A percentile compares a stretch with the other conserved stretches of the same genome.
These are phyloP conservation scores for Arabidopsis arenosa DNA, from an alignment of 345 rosid genomes.

Conservation along the genomic window DNA sequence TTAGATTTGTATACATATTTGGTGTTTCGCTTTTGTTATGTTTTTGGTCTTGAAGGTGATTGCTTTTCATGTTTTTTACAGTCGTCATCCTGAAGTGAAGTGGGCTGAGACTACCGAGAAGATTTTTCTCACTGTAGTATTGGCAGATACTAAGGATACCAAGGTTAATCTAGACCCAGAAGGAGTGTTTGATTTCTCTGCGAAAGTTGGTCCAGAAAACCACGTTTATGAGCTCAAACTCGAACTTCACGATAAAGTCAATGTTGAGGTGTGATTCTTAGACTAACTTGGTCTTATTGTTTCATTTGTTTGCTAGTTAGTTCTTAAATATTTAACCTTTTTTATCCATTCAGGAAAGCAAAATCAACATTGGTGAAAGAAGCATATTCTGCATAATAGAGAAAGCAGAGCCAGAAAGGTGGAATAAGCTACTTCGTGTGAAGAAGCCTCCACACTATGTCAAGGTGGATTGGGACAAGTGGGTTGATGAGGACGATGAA, in stretches of 20 bases:
- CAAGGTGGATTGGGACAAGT: conserved; percentile 93
- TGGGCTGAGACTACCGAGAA: conserved; percentile 87
- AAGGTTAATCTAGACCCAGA: conserved; percentile 81
- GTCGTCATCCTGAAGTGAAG: conserved; percentile 88
- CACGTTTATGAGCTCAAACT: conserved; percentile 65
- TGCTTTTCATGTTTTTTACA: conserved; percentile 37
- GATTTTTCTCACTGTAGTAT: conserved; percentile 67
- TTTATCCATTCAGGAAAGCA: conserved; percentile 59
- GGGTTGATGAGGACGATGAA: conserved; percentile 93
- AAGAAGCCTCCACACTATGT: conserved; percentile 77
- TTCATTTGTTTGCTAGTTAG: not conserved
- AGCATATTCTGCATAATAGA: conserved; percentile 74
- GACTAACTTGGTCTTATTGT: not conserved
- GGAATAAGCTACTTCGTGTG: conserved; percentile 71
- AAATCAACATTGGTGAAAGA: conserved; percentile 71
- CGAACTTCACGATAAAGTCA: conserved; percentile 85
- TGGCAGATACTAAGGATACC: conserved; percentile 76
- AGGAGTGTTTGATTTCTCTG: conserved; percentile 76
- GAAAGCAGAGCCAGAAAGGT: conserved; percentile 79
- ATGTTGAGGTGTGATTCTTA: conserved; percentile 64
- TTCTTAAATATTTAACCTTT: not conserved
- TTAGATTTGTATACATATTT: not conserved
- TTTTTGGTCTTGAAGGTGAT: not conserved
- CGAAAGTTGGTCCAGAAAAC: conserved; percentile 69
- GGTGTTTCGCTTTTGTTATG: conserved; percentile 11